A percentile compares a stretch with the other conserved stretches of the same genome.
phyloP scores from a whole-genome alignment of 2,329 filamentous ascomycete species.

The Plectosphaerella cucumerina region DNA sequence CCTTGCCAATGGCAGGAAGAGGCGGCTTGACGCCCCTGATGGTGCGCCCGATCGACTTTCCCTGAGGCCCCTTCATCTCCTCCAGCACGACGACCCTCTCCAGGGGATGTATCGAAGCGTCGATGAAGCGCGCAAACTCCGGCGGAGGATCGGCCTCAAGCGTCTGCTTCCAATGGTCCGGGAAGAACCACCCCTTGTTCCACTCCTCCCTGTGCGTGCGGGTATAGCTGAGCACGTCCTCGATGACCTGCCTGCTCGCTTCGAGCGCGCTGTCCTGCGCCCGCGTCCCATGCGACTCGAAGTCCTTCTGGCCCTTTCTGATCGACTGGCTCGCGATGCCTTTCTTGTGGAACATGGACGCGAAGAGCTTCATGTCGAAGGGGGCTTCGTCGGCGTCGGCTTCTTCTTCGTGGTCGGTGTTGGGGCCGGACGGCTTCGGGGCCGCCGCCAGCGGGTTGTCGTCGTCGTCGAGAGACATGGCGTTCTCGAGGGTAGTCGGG shows the following conservation, averaged over 20 bases:
- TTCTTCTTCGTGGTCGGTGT: slow-evolving; percentile 34
- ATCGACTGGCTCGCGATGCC: slow-evolving; percentile 60
- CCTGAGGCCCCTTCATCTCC: slow-evolving; percentile 66
- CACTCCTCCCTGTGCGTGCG: slow-evolving; percentile 69
- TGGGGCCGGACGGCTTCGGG: slow-evolving; percentile 2
- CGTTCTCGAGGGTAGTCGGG: background rate
- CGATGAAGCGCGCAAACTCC: slow-evolving; percentile 21
- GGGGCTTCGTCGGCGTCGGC: slow-evolving; percentile 71
- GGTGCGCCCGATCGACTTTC: slow-evolving; percentile 70
- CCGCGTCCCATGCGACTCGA: slow-evolving; percentile 85
- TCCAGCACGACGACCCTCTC: slow-evolving; percentile 64
- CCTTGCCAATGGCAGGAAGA: slow-evolving; percentile 50
- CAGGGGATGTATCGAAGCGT: slow-evolving; percentile 31
- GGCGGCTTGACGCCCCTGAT: slow-evolving; percentile 50
- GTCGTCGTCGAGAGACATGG: slow-evolving; percentile 41
- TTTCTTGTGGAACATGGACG: slow-evolving; percentile 46
- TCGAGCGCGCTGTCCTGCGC: slow-evolving; percentile 76
- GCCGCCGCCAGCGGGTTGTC: slow-evolving; percentile 26
- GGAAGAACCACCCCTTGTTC: slow-evolving; percentile 70
- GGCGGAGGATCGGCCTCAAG: slow-evolving; percentile 5
- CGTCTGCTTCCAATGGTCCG: slow-evolving; percentile 44
- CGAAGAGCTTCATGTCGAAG: slow-evolving; percentile 79
- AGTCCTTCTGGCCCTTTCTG: slow-evolving; percentile 94
- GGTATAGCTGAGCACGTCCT: slow-evolving; percentile 75
- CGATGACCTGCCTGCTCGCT: slow-evolving; percentile 81